Conservation (phyloP, 192 early-diverging fungal species). For the Glomus cerebriforme region DNA sequence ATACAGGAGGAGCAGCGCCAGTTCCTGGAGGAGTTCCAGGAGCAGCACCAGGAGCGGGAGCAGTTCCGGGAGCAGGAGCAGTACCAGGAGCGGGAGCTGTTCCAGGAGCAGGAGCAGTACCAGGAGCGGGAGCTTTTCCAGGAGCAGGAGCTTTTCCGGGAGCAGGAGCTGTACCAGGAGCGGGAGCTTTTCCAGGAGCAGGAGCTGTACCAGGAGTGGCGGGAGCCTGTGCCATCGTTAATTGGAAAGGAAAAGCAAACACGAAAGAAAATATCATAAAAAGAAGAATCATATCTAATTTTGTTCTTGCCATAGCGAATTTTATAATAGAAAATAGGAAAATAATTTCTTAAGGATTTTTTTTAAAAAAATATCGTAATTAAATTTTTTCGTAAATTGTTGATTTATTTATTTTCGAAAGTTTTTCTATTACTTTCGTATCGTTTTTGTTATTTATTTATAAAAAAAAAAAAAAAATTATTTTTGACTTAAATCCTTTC, state of each 20-base stretch:
- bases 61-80: background rate
- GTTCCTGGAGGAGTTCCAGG: background rate
- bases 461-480: too few relatives aligned
- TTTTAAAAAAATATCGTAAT: too few relatives aligned
- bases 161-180: background rate
- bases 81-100: background rate
- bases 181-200: background rate
- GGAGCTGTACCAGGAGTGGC: background rate
- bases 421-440: background rate
- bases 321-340: background rate
- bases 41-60: background rate
- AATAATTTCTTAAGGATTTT: too few relatives aligned
- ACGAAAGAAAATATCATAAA: background rate
- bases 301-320: background rate
- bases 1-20: background rate
- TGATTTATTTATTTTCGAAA: too few relatives aligned
- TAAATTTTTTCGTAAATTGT: too few relatives aligned
- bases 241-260: background rate
- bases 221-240: background rate
- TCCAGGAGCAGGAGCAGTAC: too few relatives aligned
- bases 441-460: background rate
- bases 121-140: too few relatives aligned
- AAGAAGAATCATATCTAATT: background rate
- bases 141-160: too few relatives aligned
- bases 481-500: too few relatives aligned